phyloP scores from a whole-genome alignment of 345 rosid genomes.

The Brassica nigra region DNA sequence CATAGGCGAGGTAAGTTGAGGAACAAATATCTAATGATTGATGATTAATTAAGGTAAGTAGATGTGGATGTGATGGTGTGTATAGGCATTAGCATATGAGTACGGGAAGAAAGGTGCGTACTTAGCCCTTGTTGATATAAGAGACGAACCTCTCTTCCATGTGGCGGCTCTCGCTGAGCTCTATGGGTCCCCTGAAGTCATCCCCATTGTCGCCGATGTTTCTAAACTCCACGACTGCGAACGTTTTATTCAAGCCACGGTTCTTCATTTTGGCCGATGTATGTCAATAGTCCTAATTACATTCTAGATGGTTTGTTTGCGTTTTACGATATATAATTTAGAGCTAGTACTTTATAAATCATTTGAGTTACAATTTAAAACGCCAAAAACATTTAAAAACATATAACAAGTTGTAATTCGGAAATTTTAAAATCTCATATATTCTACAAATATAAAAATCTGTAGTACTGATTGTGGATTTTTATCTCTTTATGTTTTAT shows the following conservation, averaged over 20 bases:
- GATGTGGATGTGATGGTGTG: background rate
- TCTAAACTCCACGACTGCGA: slow-evolving; percentile 54
- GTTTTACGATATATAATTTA: background rate
- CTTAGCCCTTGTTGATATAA: slow-evolving; percentile 59
- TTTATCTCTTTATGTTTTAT: background rate
- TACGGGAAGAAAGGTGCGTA: slow-evolving; percentile 62
- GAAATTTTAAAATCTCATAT: background rate
- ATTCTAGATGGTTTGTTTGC: background rate
- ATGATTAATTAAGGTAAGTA: background rate
- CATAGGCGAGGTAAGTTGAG: slow-evolving; percentile 56
- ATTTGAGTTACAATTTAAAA: background rate
- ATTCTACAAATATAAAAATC: background rate
- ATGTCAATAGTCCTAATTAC: slow-evolving; percentile 3
- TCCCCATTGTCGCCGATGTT: slow-evolving; percentile 56
- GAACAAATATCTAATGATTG: background rate
- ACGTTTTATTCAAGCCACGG: slow-evolving; percentile 46
- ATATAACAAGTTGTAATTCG: background rate
- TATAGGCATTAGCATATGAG: slow-evolving; percentile 59
- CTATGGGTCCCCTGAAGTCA: slow-evolving; percentile 53
- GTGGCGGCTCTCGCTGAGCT: slow-evolving; percentile 47
- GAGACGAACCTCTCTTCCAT: slow-evolving; percentile 47
- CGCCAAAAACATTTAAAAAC: background rate
- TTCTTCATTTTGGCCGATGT: slow-evolving; percentile 56
- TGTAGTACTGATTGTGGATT: background rate
- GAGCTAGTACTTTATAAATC: background rate